Evolutionary conservation across 179 eudicot species (phyloP), one percentile per base, ranked within the genome.

Genomic region (Pouteria campechiana): DNA sequence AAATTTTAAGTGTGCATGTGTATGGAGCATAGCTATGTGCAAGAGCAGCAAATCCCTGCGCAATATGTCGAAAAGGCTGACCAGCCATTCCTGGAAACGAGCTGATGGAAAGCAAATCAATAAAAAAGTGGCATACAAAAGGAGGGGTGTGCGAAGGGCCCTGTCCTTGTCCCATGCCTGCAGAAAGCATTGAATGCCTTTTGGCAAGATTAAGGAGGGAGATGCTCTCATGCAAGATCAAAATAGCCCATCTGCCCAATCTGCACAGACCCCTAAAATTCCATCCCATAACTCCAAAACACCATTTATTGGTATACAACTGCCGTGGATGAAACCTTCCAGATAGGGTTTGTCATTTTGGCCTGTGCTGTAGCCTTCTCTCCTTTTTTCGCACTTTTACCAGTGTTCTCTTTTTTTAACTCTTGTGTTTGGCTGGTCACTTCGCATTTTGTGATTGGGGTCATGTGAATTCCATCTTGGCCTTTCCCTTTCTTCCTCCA

Each of bases 121-220:
- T n/a, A n/a, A n/a, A n/a, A n/a, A n/a, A n/a, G n/a, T n/a, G n/a
- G n/a, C n/a, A n/a, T n/a, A n/a, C n/a, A n/a, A n/a, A n/a, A n/a
- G n/a, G n/a, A n/a, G n/a, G n/a, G n/a, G n/a, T n/a, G n/a, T n/a
- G n/a, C n/a, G n/a, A n/a, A n/a, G n/a, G n/a, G n/a, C n/a, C n/a
- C 11, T 33, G 52, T 48, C 52, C 22, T 4, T 23, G 41, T 48
- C 42, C 23, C 32, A 32, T 15, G 41, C 10, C 52, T 48, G 52
- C 32, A 14, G n/a, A 1, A 4, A 23, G 42, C 41, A 48, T 48
- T 48, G 22, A 32, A 23, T 48, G 52, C 52, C 10, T 48, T 48
- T 48, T 48, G 52, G 52, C 52, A 22, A 47, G 7, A 34, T 23
- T 47, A 33, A 33, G 32, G 41, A 14, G 50, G 21, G 18, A 4